Percentiles rank a stretch among this genome's conserved stretches.
phyloP scores from a whole-genome alignment of 768 basidiomycete species.

The Suillus cothurnatus region DNA sequence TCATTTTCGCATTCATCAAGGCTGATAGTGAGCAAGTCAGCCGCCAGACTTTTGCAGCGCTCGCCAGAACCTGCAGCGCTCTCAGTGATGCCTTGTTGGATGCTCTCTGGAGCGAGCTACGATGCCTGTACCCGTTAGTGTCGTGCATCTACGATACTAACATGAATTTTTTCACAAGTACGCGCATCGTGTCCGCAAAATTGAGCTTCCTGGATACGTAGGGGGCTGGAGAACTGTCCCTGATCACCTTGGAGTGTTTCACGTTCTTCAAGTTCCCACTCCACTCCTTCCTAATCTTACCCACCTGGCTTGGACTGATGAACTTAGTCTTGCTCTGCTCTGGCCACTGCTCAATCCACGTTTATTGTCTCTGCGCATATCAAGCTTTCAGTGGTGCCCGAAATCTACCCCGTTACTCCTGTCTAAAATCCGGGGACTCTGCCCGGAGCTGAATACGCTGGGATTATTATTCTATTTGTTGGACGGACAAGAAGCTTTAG shows the following conservation, averaged over 20 bases:
- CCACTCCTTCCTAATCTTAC: constrained; percentile 3
- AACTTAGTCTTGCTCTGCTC: not conserved
- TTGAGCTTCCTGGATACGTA: not conserved
- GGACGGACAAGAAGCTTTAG: not conserved
- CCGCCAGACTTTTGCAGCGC: not conserved
- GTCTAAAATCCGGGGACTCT: not conserved
- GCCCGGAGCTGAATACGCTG: not conserved
- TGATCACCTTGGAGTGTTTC: constrained; percentile 4
- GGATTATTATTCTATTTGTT: not conserved
- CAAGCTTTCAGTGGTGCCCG: not conserved
- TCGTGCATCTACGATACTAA: constrained; percentile 2
- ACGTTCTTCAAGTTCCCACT: not conserved
- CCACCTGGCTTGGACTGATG: not conserved
- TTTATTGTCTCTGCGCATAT: not conserved
- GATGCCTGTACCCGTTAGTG: not conserved
- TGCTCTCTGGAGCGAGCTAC: not conserved
- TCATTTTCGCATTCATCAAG: not conserved
- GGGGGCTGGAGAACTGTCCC: not conserved
- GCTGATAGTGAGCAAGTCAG: not conserved
- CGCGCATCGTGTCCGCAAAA: not conserved
- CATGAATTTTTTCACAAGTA: not conserved
- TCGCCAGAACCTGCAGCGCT: not conserved
- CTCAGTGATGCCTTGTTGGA: not conserved
- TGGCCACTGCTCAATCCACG: constrained; percentile 3
- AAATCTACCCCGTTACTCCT: not conserved